These are phyloP conservation scores for Meripilus lineatus DNA, from an alignment of 1,284 basidiomycete species.

Conservation along the genomic window DNA sequence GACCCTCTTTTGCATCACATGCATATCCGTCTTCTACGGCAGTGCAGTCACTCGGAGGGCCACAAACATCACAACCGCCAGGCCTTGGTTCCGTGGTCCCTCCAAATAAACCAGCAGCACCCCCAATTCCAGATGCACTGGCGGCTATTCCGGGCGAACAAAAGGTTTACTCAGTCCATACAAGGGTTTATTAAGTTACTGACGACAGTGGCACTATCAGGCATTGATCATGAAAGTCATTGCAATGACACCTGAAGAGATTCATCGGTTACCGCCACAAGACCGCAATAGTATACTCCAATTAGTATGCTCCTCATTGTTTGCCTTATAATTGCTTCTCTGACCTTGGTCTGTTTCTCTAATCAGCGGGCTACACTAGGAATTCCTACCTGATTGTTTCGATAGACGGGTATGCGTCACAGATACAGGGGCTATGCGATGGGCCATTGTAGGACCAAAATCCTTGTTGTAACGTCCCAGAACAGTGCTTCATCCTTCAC, in stretches of 20 bases:
- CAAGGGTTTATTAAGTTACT: conserved; percentile 11
- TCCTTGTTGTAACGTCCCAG: too few species aligned
- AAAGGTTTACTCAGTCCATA: conserved; percentile 44
- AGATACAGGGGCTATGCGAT: too few species aligned
- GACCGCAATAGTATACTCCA: conserved; percentile 65
- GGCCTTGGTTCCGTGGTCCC: background rate
- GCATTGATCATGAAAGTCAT: conserved; percentile 63
- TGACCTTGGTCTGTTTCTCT: background rate
- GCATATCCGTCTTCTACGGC: conserved; percentile 6
- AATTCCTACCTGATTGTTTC: conserved; percentile 25
- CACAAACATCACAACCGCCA: background rate
- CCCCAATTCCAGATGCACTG: conserved; percentile 42
- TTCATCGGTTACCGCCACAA: conserved; percentile 51
- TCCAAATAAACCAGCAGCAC: conserved; percentile 12
- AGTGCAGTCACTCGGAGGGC: background rate
- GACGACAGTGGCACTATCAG: conserved; percentile 28
- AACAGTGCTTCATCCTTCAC: too few species aligned
- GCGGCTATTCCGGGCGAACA: conserved; percentile 65
- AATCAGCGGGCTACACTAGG: conserved; percentile 35
- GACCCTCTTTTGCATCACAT: conserved; percentile 15
- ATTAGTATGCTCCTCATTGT: conserved; percentile 43
- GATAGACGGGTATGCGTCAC: too few species aligned
- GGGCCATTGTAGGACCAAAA: too few species aligned
- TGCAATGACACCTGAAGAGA: conserved; percentile 67
- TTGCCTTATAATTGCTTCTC: background rate